These are phyloP conservation scores for Triticum aestivum DNA, from an alignment of 176 grass and related monocot species.

Conservation along the genomic window IWGSC_CS_RefSeq_v2.1 NC_057803.1:41896730-41897229, in stretches of 20 bases:
- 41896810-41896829: not conserved
- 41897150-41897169: constrained; percentile 89
- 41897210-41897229: constrained; percentile 66
- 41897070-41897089: constrained; percentile 65
- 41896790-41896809: not conserved
- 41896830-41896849: not conserved
- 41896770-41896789: not conserved
- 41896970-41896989: no score
- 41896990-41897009: no score
- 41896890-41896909: not conserved
- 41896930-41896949: constrained; percentile 5
- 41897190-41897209: constrained; percentile 88
- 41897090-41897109: constrained; percentile 95
- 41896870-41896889: not conserved
- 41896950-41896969: not conserved
- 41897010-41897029: not conserved
- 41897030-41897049: not conserved
- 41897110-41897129: constrained; percentile 79
- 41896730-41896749: not conserved
- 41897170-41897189: constrained; percentile 79
- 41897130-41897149: constrained; percentile 89
- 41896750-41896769: constrained; percentile 3
- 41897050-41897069: constrained; percentile 50
- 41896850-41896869: not conserved
- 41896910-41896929: not conserved